A percentile compares a stretch with the other conserved stretches of the same genome.
phyloP scores from a whole-genome alignment of 345 rosid species.

The Acer saccharum region DNA sequence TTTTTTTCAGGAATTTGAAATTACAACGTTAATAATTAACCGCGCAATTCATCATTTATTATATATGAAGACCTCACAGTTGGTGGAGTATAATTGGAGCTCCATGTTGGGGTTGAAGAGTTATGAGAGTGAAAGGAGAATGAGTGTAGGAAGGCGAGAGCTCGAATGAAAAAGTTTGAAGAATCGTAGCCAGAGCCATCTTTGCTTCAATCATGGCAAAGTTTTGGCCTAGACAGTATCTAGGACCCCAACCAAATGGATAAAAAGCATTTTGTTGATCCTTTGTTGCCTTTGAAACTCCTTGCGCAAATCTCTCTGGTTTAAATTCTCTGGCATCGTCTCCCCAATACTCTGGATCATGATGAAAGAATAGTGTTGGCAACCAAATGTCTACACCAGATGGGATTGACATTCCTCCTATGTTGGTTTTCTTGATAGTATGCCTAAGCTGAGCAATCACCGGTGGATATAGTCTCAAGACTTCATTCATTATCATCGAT shows the following conservation, averaged over 20 bases:
- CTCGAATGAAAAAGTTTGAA: conserved; percentile 27
- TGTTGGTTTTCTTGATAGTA: background rate
- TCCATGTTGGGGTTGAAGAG: conserved; percentile 29
- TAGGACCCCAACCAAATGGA: conserved; percentile 33
- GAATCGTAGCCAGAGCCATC: conserved; percentile 22
- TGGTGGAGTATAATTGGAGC: conserved; percentile 24
- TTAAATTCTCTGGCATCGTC: conserved; percentile 33
- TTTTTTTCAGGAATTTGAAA: too few species aligned
- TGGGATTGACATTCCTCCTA: conserved; percentile 31
- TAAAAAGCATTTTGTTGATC: conserved; percentile 24
- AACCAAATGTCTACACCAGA: conserved; percentile 13
- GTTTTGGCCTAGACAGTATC: conserved; percentile 30
- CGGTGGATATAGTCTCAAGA: conserved; percentile 28
- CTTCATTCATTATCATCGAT: conserved; percentile 20
- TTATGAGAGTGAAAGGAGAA: conserved; percentile 17
- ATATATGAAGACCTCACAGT: conserved; percentile 7
- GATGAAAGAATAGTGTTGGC: conserved; percentile 22
- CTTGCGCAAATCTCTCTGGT: conserved; percentile 32
- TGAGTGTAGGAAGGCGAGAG: conserved; percentile 30
- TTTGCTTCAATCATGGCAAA: conserved; percentile 38
- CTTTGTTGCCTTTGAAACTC: conserved; percentile 30
- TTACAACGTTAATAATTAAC: too few species aligned
- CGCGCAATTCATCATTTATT: background rate
- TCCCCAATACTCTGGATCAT: conserved; percentile 32
- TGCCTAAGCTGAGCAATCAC: background rate